Evolutionary conservation across 1,284 basidiomycete genomes (phyloP), one percentile per base, ranked within the genome.

Genomic region (Pulchroboletus neoregius): DNA sequence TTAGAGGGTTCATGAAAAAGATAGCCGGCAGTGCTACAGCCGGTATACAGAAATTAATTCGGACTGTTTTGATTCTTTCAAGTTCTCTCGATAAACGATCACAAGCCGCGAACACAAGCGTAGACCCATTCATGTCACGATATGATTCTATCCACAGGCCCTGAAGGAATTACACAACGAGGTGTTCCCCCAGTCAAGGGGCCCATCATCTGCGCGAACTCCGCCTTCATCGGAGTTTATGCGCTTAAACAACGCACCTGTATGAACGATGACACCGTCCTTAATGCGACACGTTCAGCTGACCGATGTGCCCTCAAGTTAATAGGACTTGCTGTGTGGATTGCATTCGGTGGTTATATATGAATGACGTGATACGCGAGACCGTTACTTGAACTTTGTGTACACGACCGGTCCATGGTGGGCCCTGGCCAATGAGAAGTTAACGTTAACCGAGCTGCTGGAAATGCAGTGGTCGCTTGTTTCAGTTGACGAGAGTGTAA

Each of bases 351-450:
- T 45, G 45, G 49, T n/a, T 49, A 52, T 51, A 39, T 12, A 50
- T 63, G 51, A 61, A 63, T 65, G 61, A 66, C 58, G 65, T 66
- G 50, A 65, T 64, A 47, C 20, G 37, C 32, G 32, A 37, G 32
- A 61, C 42, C 41, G 49, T 50, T n/a, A n/a, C 48, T 48, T 62
- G 49, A 63, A 66, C 63, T 58, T 61, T 67, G 63, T 31, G 47
- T 39, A 42, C n/a, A 45, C 35, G 33, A 38, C 45, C 59, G 49
- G 54, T 41, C 59, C 53, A 51, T 48, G 30, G 33, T 33, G 22
- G 23, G 28, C 28, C 9, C 9, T 31, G 43, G 43, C 30, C 24
- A 41, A 55, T 16, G 20, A 38, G 38, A 46, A 31, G 33, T 33
- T 52, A 52, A 39, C 56, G 33, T 33, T 52, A 52, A 39, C 56